Evolutionary conservation across 495 filamentous ascomycete species (phyloP).

Genomic region (Saxophila tyrrhenica): DNA sequence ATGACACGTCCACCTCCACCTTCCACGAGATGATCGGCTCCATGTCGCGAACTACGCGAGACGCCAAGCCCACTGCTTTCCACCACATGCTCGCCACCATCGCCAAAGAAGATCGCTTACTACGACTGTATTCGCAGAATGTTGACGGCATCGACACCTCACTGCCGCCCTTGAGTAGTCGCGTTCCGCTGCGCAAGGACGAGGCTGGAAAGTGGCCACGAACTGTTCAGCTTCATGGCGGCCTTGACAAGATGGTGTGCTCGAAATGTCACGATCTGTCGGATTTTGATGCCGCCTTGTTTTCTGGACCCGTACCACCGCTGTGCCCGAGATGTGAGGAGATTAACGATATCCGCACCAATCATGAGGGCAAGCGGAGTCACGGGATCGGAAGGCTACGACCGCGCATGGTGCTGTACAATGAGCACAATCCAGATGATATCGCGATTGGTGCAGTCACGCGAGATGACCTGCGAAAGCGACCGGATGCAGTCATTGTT

Average conservation of each 20-base stretch:
- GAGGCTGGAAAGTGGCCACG: constrained; percentile 60
- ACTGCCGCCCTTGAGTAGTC: constrained; percentile 66
- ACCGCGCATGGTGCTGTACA: constrained; percentile 91
- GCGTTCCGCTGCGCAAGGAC: constrained; percentile 66
- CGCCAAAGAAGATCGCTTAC: constrained; percentile 76
- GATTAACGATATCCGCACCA: constrained; percentile 62
- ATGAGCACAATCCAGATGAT: constrained; percentile 91
- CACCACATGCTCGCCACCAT: constrained; percentile 88
- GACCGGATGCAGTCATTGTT: constrained; percentile 85
- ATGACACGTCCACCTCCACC: constrained; percentile 70
- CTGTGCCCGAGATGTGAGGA: constrained; percentile 63
- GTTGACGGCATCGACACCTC: constrained; percentile 89
- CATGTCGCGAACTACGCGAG: constrained; percentile 61
- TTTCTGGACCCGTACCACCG: constrained; percentile 70
- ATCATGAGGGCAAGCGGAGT: constrained; percentile 74
- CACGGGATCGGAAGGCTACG: constrained; percentile 86
- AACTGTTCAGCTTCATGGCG: constrained; percentile 89
- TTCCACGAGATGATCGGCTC: constrained; percentile 95
- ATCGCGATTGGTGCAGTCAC: constrained; percentile 90
- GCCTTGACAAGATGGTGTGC: constrained; percentile 90
- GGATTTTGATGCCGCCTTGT: constrained; percentile 65
- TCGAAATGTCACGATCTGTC: constrained; percentile 73
- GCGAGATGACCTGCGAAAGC: constrained; percentile 65
- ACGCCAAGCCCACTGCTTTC: constrained; percentile 74
- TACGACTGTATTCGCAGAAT: constrained; percentile 91